Percentiles rank a stretch among this genome's conserved stretches.
These are phyloP conservation scores for Apiospora marii DNA, from an alignment of 2,329 filamentous ascomycete species.

Conservation along the genomic window DNA sequence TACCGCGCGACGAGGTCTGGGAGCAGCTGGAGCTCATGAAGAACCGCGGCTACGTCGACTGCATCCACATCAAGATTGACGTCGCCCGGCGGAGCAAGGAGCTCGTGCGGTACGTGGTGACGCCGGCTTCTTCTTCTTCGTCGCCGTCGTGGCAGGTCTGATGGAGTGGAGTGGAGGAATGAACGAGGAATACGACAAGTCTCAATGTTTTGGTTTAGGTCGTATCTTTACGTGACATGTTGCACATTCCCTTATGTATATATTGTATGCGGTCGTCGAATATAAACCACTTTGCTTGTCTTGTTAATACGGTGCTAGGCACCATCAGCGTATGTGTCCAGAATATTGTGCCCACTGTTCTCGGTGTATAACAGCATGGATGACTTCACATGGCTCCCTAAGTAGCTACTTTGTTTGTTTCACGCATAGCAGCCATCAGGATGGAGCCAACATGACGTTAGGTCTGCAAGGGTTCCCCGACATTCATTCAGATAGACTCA, in stretches of 20 bases:
- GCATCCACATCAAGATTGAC: slow-evolving; percentile 5
- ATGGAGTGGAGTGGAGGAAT: neutral
- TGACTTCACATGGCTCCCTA: neutral
- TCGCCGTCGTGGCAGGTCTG: slow-evolving; percentile 1
- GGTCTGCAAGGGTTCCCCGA: neutral
- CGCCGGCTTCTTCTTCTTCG: neutral
- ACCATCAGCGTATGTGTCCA: neutral
- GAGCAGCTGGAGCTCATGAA: slow-evolving; percentile 15
- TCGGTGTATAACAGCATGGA: neutral
- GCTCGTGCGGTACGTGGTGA: neutral
- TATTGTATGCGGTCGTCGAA: neutral
- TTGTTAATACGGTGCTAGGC: neutral
- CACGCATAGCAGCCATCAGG: neutral
- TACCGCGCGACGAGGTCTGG: slow-evolving; percentile 9
- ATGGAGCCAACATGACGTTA: neutral
- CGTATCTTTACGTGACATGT: neutral
- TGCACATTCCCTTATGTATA: neutral
- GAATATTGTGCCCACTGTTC: neutral
- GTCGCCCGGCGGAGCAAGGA: neutral
- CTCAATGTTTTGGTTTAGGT: neutral
- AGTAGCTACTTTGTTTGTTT: neutral
- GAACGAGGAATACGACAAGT: neutral
- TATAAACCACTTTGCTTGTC: neutral
- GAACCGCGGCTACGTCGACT: slow-evolving; percentile 17
- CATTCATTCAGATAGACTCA: neutral